Base-by-base conservation (phyloP, 2,329 filamentous ascomycete genomes). In the Thermoascus crustaceus region DNA sequence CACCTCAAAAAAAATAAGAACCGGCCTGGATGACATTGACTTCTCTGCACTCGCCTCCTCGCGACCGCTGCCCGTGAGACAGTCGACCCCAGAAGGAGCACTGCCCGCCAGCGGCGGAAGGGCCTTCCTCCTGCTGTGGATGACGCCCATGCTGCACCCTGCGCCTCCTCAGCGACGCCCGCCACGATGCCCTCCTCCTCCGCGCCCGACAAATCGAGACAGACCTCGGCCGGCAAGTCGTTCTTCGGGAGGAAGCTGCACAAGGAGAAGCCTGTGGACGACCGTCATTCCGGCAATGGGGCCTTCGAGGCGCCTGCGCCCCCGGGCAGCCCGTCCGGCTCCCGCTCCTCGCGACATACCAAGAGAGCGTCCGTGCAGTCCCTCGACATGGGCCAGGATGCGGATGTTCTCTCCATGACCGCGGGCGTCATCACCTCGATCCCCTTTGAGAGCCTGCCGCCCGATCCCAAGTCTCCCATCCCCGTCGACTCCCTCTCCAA, bases 351-450 rank as follows among this genome's bases (percentile, higher is more conserved):
- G 46, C 75, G 84, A 57, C 80, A 91, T 63, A 72, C 70, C 29
- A 78, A 79, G 50, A 75, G 82, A 57, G 81, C 82, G 4, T 87
- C 82, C 23, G 66, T 77, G 46, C 70, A 80, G 46, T 89, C 83
- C 9, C 62, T 85, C 51, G 85, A 89, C 52, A 68, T 76, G 41
- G 75, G 78, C 32, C 66, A 71, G 49, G 80, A 81, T 37, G 51
- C 64, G n/a, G 73, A 78, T 49, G 49, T 56, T 32, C 64, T 88
- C 42, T 82, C 82, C 54, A 79, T 80, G 67, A 80, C 78, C 55
- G 81, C 86, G 21, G 87, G 86, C 39, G 77, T 89, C 39, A 85
- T 94, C 53, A 86, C 86, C 21, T 82, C 85, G 18, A 88, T 95
- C 45, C 85, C 88, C 20, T 94, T 93, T 67, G 85, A 94, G 49